These are phyloP conservation scores for Lepidium aucheri DNA, from an alignment of 345 rosid species.

Conservation along the genomic window DNA sequence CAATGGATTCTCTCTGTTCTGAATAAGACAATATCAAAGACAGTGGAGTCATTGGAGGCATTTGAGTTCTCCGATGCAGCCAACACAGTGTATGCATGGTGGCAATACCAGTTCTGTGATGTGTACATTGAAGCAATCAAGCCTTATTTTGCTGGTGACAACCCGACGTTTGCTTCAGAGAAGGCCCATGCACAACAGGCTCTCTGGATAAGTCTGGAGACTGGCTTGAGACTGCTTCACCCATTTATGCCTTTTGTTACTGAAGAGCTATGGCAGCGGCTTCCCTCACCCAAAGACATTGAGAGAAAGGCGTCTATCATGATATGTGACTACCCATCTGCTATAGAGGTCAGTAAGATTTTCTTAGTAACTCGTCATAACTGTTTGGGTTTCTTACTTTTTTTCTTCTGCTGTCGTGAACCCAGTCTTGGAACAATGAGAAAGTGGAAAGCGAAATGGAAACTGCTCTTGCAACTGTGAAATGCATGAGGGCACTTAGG, in stretches of 20 bases:
- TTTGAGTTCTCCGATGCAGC: conserved; percentile 82
- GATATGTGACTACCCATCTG: conserved; percentile 72
- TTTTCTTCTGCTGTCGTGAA: neutral
- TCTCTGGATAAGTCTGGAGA: conserved; percentile 80
- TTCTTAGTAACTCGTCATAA: neutral
- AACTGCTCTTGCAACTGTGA: conserved; percentile 55
- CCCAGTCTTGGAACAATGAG: conserved; percentile 64
- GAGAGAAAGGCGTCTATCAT: conserved; percentile 62
- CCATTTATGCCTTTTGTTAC: conserved; percentile 95
- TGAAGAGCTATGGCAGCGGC: conserved; percentile 95
- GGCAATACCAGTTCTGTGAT: conserved; percentile 96
- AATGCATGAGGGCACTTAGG: conserved; percentile 61
- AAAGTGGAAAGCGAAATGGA: conserved; percentile 74
- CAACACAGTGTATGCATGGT: conserved; percentile 77
- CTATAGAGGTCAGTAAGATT: conserved; percentile 42
- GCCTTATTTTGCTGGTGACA: conserved; percentile 66
- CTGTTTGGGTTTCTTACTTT: conserved; percentile 4
- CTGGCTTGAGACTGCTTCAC: conserved; percentile 82
- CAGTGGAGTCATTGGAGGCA: conserved; percentile 46
- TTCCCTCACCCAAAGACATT: conserved; percentile 42
- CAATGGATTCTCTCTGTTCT: conserved; percentile 80
- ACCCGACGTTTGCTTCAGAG: conserved; percentile 47
- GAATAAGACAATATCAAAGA: conserved; percentile 61
- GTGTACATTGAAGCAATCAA: conserved; percentile 87
- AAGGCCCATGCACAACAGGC: conserved; percentile 56